These are phyloP conservation scores for Dillenia suffruticosa DNA, from an alignment of 164 flowering plant genomes.

Conservation along the genomic window DNA sequence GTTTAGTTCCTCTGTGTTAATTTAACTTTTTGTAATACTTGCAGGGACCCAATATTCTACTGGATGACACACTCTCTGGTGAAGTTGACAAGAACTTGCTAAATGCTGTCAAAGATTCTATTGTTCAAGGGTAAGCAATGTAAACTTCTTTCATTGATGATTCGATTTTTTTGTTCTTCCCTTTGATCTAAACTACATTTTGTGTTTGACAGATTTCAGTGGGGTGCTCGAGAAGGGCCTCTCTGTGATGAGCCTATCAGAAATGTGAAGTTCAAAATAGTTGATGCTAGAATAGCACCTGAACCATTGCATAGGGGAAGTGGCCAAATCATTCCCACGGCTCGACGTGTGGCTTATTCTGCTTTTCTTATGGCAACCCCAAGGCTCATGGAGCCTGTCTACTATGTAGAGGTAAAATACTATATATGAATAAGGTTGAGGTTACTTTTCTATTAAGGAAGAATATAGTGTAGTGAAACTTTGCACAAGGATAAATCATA, in stretches of 20 bases:
- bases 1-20: background rate
- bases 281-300: constrained; percentile 92
- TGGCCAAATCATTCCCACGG: constrained; percentile 98
- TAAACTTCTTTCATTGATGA: background rate
- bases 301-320: constrained; percentile 92
- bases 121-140: constrained; percentile 87
- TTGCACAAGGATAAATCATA: too few relatives aligned
- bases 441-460: too few relatives aligned
- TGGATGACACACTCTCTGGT: constrained; percentile 92
- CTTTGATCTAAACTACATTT: background rate
- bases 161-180: background rate
- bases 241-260: constrained; percentile 98
- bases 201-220: constrained; percentile 69
- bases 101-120: constrained; percentile 90
- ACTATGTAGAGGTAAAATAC: constrained; percentile 77
- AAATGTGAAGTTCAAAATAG: constrained; percentile 95
- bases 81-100: constrained; percentile 93
- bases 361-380: constrained; percentile 99
- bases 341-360: constrained; percentile 96
- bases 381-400: constrained; percentile 96
- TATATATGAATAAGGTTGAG: too few relatives aligned
- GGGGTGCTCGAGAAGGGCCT: constrained; percentile 99
- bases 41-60: constrained; percentile 93
- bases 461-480: too few relatives aligned
- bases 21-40: background rate